These are phyloP conservation scores for Fraxinus ornus DNA, from an alignment of 305 asterid genomes.

Conservation along the genomic window DNA sequence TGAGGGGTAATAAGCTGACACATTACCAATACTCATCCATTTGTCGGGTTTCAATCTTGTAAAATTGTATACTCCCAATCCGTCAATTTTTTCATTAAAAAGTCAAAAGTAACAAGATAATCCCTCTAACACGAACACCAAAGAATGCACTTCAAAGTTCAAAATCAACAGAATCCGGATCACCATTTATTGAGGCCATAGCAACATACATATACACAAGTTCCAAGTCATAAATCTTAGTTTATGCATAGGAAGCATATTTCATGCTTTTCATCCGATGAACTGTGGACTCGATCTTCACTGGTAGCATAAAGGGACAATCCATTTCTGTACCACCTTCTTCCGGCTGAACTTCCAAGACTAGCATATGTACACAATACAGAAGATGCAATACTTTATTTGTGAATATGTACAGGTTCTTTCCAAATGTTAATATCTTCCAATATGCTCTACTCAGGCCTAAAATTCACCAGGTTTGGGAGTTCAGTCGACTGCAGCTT, in stretches of 20 bases:
- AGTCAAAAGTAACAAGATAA: neutral
- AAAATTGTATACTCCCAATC: neutral
- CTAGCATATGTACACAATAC: neutral
- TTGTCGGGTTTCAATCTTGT: no score
- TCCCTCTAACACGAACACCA: neutral
- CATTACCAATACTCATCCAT: no score
- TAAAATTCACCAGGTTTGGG: constrained; percentile 51
- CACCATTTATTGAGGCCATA: neutral
- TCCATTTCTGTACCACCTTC: neutral
- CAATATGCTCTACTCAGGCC: neutral
- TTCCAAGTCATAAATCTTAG: neutral
- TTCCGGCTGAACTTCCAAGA: neutral
- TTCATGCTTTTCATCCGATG: neutral
- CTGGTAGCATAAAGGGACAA: neutral
- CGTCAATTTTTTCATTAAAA: neutral
- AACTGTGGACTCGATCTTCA: neutral
- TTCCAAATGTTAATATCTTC: neutral
- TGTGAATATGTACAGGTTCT: neutral
- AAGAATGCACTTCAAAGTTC: neutral
- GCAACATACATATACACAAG: neutral
- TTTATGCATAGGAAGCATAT: neutral
- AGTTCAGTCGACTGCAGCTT: constrained; percentile 68
- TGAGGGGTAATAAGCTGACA: no score
- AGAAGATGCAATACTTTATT: neutral
- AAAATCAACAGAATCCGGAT: neutral